phyloP scores from a whole-genome alignment of 2,329 filamentous ascomycete genomes.

The Chrysosporium keratinophilum region DNA sequence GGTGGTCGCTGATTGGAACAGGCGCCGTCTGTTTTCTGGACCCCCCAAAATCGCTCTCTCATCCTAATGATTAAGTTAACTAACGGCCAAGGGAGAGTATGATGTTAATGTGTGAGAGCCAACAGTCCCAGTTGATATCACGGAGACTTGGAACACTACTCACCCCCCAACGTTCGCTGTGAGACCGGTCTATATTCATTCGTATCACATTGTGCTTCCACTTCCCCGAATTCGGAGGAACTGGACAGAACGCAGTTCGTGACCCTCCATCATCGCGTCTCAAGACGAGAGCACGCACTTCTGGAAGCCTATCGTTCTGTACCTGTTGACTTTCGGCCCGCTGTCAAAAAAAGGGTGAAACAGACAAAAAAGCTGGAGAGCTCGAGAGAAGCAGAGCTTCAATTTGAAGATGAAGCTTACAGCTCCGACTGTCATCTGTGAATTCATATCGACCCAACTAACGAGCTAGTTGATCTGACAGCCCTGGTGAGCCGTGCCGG shows the following conservation, averaged over 20 bases:
- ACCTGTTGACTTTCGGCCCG: background rate
- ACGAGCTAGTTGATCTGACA: background rate
- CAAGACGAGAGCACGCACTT: too few species aligned
- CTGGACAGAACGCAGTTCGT: background rate
- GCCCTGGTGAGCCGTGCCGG: constrained; percentile 3
- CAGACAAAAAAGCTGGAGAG: background rate
- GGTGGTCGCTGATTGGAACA: too few species aligned
- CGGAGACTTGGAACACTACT: background rate
- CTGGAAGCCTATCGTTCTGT: too few species aligned
- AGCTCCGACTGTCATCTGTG: too few species aligned
- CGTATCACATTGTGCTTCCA: background rate
- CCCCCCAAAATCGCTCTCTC: too few species aligned
- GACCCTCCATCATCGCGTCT: too few species aligned
- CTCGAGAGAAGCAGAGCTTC: background rate
- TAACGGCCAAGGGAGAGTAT: background rate
- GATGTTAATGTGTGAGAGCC: background rate
- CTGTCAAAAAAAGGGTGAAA: background rate
- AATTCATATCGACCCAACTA: background rate
- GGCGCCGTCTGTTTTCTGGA: too few species aligned
- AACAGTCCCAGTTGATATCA: background rate
- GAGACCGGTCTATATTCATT: too few species aligned
- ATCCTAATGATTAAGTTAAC: too few species aligned
- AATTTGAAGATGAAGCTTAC: too few species aligned
- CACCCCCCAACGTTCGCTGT: background rate
- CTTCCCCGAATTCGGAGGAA: background rate